Conservation (phyloP, 2,329 filamentous ascomycete species). For the Volutella citrinella region DNA sequence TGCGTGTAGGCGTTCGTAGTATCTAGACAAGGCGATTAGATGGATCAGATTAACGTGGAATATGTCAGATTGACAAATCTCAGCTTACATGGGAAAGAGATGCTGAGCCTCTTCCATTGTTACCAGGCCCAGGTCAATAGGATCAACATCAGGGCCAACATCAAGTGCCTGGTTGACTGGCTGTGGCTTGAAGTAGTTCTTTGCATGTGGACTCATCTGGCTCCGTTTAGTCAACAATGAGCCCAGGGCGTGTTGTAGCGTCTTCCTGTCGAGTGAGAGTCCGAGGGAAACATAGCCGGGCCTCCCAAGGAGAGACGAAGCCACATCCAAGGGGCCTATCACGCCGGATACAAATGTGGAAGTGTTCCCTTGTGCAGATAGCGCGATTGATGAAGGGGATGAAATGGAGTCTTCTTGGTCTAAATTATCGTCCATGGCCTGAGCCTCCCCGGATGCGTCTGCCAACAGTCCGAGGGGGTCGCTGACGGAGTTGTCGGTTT, state of each 20-base stretch:
- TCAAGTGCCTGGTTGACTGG: neutral
- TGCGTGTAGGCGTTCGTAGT: neutral
- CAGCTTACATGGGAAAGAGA: neutral
- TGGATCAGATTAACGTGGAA: neutral
- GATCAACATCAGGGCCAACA: neutral
- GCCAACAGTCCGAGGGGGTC: neutral
- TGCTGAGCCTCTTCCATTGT: neutral
- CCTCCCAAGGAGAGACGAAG: neutral
- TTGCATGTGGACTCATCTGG: neutral
- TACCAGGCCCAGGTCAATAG: neutral
- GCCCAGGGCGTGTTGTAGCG: neutral
- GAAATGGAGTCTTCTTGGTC: too few relatives aligned
- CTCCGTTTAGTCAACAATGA: neutral
- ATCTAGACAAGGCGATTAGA: neutral
- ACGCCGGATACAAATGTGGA: neutral
- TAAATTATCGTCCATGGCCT: neutral
- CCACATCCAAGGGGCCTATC: neutral
- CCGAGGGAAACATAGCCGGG: neutral
- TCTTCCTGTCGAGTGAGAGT: neutral
- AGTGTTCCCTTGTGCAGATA: neutral
- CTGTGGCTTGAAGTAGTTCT: neutral
- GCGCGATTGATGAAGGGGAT: neutral
- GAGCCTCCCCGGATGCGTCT: neutral
- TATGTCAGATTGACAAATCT: neutral
- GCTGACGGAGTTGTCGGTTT: neutral